These are phyloP conservation scores for Fusarium sororula DNA, from an alignment of 2,329 filamentous ascomycete species.

Conservation along the genomic window DNA sequence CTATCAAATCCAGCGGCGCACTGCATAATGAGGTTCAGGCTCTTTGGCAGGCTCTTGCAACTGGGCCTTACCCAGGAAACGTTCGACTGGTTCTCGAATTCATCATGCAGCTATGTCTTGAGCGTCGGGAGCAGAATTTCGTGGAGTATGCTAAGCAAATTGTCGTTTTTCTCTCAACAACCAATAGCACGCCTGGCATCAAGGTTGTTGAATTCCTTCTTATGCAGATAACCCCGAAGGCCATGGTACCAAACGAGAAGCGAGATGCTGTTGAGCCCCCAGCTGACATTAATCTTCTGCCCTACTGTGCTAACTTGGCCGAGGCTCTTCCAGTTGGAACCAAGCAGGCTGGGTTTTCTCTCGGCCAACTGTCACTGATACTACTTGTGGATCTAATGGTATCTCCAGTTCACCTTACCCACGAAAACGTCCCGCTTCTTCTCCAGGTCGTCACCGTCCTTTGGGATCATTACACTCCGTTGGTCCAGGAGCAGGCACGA, in stretches of 20 bases:
- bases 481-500: constrained; percentile 95
- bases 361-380: constrained; percentile 93
- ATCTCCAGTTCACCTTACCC: constrained; percentile 81
- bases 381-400: constrained; percentile 96
- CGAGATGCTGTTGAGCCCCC: constrained; percentile 73
- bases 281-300: constrained; percentile 76
- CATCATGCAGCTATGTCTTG: constrained; percentile 91
- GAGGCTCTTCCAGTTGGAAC: constrained; percentile 84
- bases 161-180: constrained; percentile 93
- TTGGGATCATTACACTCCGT: constrained; percentile 95
- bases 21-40: constrained; percentile 97
- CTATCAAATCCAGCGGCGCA: constrained; percentile 86
- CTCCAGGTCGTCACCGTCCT: constrained; percentile 92
- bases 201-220: constrained; percentile 95
- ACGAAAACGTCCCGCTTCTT: constrained; percentile 84
- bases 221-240: constrained; percentile 89
- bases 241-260: constrained; percentile 96
- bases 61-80: constrained; percentile 90
- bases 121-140: constrained; percentile 96
- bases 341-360: constrained; percentile 90
- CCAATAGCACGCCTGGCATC: constrained; percentile 74
- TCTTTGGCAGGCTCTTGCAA: constrained; percentile 94
- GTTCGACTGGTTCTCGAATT: constrained; percentile 95
- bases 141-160: constrained; percentile 98
- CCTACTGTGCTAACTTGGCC: constrained; percentile 88